Percentiles rank a stretch among this genome's conserved stretches.
Conservation (phyloP, 2,329 filamentous ascomycete genomes). For the Pseudonectria buxi region DNA sequence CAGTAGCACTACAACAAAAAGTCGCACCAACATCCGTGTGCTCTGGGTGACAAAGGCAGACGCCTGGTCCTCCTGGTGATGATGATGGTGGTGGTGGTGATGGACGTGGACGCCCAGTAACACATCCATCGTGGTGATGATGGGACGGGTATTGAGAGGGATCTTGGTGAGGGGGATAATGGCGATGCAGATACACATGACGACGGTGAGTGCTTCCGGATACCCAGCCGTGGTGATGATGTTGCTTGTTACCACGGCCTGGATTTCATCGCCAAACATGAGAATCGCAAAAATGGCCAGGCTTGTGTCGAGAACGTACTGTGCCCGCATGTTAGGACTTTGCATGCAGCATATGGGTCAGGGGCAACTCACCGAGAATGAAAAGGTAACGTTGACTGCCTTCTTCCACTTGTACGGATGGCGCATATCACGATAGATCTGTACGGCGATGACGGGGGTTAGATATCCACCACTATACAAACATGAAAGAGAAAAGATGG, state of each 20-base stretch:
- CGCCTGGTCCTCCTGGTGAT: slow-evolving; percentile 30
- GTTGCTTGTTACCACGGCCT: slow-evolving; percentile 86
- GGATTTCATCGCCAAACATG: slow-evolving; percentile 91
- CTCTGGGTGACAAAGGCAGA: slow-evolving; percentile 35
- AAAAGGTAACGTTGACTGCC: slow-evolving; percentile 73
- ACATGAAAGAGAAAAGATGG: too few relatives aligned
- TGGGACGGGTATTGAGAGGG: slow-evolving; percentile 82
- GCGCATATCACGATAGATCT: slow-evolving; percentile 58
- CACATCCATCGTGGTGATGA: slow-evolving; percentile 78
- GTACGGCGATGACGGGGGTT: not conserved
- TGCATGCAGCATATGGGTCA: not conserved
- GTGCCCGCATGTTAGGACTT: not conserved
- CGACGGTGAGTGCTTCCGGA: slow-evolving; percentile 62
- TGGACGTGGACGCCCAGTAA: slow-evolving; percentile 62
- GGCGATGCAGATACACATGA: slow-evolving; percentile 79
- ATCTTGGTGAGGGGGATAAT: slow-evolving; percentile 95
- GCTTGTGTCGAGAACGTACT: slow-evolving; percentile 72
- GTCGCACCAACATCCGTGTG: slow-evolving; percentile 55
- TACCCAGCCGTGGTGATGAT: slow-evolving; percentile 71
- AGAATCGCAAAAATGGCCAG: slow-evolving; percentile 80
- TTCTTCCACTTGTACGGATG: slow-evolving; percentile 74
- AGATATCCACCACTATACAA: not conserved
- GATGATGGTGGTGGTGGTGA: slow-evolving; percentile 25
- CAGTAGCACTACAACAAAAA: slow-evolving; percentile 64
- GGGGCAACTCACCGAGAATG: slow-evolving; percentile 61